Conservation (phyloP, 2,329 filamentous ascomycete genomes). For the Aureobasidium zeae region DNA sequence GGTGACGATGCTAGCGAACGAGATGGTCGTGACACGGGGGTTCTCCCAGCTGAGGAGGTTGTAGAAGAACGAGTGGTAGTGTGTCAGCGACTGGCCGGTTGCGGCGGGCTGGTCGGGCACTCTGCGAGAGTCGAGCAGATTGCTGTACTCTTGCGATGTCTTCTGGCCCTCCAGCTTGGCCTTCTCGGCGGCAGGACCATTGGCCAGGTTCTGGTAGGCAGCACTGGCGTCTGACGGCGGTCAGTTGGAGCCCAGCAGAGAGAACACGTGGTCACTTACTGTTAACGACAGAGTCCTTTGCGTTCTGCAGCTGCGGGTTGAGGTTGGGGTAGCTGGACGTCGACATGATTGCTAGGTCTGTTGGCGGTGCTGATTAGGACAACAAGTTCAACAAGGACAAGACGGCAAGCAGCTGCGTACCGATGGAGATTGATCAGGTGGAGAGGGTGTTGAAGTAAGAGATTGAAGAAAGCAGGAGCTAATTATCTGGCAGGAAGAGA, state of each 20-base stretch:
- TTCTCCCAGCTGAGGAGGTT: slow-evolving; percentile 59
- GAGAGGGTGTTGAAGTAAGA: not conserved
- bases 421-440: slow-evolving; percentile 9
- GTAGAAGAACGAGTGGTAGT: slow-evolving; percentile 60
- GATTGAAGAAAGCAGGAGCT: not conserved
- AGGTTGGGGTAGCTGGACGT: slow-evolving; percentile 25
- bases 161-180: slow-evolving; percentile 48
- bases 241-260: slow-evolving; percentile 24
- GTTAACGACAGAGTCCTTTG: slow-evolving; percentile 31
- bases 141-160: slow-evolving; percentile 49
- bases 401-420: slow-evolving; percentile 1
- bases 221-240: slow-evolving; percentile 36
- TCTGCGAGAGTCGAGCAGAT: slow-evolving; percentile 46
- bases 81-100: slow-evolving; percentile 54
- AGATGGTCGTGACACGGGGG: slow-evolving; percentile 53
- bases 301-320: slow-evolving; percentile 21
- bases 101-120: slow-evolving; percentile 46
- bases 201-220: slow-evolving; percentile 41
- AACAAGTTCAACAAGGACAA: not conserved
- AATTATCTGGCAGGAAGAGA: not conserved
- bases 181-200: slow-evolving; percentile 48
- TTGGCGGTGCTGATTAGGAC: not conserved
- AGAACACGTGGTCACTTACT: slow-evolving; percentile 33
- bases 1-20: slow-evolving; percentile 46
- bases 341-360: slow-evolving; percentile 12